These are phyloP conservation scores for Guillardia theta DNA, from an alignment of 78 protist species.

Conservation along the genomic window DNA sequence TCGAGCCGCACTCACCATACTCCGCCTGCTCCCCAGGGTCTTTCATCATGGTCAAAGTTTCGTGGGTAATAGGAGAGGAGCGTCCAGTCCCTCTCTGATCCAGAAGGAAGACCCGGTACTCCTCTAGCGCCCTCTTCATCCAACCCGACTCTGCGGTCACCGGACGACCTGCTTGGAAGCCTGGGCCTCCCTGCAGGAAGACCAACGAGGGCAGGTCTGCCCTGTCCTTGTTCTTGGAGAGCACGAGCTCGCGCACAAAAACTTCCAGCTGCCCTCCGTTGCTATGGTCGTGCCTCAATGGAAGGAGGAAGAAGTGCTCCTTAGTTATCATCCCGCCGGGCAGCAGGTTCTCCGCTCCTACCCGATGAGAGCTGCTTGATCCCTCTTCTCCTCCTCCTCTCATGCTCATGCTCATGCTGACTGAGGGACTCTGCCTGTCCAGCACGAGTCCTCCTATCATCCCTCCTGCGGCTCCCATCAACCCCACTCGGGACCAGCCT, in stretches of 20 bases:
- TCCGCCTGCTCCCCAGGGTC: neutral
- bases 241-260: neutral
- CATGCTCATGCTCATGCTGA: too few species aligned
- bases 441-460: too few species aligned
- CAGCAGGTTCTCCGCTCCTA: neutral
- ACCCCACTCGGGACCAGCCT: too few species aligned
- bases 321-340: neutral
- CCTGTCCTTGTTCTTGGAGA: neutral
- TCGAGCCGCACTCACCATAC: neutral
- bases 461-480: too few species aligned
- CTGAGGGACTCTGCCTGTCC: too few species aligned
- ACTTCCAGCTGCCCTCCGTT: neutral
- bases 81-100: constrained; percentile 10
- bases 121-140: constrained; percentile 41
- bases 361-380: too few species aligned
- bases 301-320: neutral
- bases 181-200: constrained; percentile 46
- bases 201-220: neutral
- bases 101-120: neutral
- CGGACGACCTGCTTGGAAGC: constrained; percentile 11
- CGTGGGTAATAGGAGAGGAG: neutral
- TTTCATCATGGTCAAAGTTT: neutral
- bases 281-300: neutral
- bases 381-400: too few species aligned
- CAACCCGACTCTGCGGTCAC: neutral